A percentile compares a stretch with the other conserved stretches of the same genome.
phyloP scores from a whole-genome alignment of 2,329 filamentous ascomycete genomes.

The Aspergillus sergii region DNA sequence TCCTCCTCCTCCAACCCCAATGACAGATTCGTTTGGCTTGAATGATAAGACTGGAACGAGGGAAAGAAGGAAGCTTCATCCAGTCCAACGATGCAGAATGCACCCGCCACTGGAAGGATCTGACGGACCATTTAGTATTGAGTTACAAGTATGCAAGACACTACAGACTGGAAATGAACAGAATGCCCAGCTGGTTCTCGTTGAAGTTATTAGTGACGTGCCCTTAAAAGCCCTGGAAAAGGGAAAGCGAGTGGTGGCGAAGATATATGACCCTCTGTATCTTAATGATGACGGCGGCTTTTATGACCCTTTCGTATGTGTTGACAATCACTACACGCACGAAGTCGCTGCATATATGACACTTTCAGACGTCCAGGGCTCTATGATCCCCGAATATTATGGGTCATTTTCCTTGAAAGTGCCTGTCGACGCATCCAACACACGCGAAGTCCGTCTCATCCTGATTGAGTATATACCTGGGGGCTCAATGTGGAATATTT shows the following conservation, averaged over 20 bases:
- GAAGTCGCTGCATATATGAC: slow-evolving; percentile 21
- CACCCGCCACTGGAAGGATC: neutral
- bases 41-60: neutral
- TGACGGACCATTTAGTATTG: neutral
- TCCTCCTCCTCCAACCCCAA: neutral
- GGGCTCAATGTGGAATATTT: slow-evolving; percentile 17
- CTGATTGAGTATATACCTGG: slow-evolving; percentile 25
- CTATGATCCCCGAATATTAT: slow-evolving; percentile 24
- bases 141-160: neutral
- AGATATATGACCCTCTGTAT: slow-evolving; percentile 29
- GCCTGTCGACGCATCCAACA: slow-evolving; percentile 11
- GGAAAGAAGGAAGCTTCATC: neutral
- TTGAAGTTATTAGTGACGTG: neutral
- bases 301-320: slow-evolving; percentile 26
- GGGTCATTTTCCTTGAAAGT: slow-evolving; percentile 28
- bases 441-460: slow-evolving; percentile 24
- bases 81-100: neutral
- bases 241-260: slow-evolving; percentile 22
- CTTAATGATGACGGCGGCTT: slow-evolving; percentile 22
- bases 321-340: slow-evolving; percentile 28
- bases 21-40: neutral
- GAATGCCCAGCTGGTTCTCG: neutral
- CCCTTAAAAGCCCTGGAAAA: neutral
- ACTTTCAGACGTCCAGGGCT: slow-evolving; percentile 23
- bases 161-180: neutral